Percentiles rank a stretch among this genome's conserved stretches.
Conservation (phyloP, 2,329 filamentous ascomycete species). For the Apiospora hydei region DNA sequence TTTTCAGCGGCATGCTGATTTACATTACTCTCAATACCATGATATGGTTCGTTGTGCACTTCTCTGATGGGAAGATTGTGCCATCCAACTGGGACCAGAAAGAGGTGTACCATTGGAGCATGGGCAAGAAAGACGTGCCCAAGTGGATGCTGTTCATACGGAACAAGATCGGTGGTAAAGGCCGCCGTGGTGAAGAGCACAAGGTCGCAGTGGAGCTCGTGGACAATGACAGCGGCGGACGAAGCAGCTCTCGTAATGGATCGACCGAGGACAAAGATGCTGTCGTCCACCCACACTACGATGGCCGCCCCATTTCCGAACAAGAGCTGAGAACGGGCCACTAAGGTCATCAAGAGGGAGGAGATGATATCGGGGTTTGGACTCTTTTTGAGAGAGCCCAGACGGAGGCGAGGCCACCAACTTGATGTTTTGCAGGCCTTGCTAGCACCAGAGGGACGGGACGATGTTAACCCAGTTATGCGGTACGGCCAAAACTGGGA, state of each 20-base stretch:
- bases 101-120: constrained; percentile 62
- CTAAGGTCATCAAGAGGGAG: neutral
- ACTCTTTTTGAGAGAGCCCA: neutral
- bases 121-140: constrained; percentile 62
- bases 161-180: constrained; percentile 32
- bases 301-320: constrained; percentile 11
- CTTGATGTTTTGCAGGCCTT: neutral
- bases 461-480: neutral
- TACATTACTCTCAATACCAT: constrained; percentile 62
- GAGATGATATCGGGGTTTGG: neutral
- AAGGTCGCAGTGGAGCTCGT: constrained; percentile 42
- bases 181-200: constrained; percentile 29
- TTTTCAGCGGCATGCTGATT: constrained; percentile 55
- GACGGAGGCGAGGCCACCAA: neutral
- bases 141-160: constrained; percentile 60
- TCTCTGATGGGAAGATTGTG: constrained; percentile 53
- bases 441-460: neutral
- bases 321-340: constrained; percentile 17
- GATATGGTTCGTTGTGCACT: constrained; percentile 57
- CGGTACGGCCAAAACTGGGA: neutral
- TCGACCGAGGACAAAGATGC: constrained; percentile 24
- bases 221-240: constrained; percentile 34
- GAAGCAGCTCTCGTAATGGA: constrained; percentile 24
- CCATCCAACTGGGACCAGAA: constrained; percentile 62
- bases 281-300: constrained; percentile 10